Percentiles rank a stretch among this genome's conserved stretches.
phyloP scores from a whole-genome alignment of 2,329 filamentous ascomycete species.

The Aspergillus sp. region DNA sequence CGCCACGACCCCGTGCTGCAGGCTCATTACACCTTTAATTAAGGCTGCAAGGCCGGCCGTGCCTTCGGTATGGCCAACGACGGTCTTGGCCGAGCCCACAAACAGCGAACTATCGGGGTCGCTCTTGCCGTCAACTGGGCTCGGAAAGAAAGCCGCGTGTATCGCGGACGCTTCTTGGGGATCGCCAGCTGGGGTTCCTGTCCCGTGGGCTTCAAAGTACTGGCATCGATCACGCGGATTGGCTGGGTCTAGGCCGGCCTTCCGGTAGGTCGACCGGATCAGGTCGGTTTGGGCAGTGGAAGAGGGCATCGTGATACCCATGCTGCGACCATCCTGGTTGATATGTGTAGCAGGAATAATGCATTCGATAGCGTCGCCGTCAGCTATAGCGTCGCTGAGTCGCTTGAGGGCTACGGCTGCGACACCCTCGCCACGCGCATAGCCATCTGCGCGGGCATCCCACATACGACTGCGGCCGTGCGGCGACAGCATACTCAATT shows the following conservation, averaged over 20 bases:
- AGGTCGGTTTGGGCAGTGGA: slow-evolving; percentile 39
- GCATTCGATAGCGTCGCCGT: slow-evolving; percentile 43
- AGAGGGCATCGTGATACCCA: slow-evolving; percentile 37
- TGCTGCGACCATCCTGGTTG: slow-evolving; percentile 39
- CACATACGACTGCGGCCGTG: slow-evolving; percentile 50
- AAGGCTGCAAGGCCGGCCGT: slow-evolving; percentile 32
- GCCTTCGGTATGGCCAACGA: slow-evolving; percentile 37
- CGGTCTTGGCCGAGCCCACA: slow-evolving; percentile 34
- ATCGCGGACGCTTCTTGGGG: slow-evolving; percentile 30
- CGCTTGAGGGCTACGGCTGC: slow-evolving; percentile 51
- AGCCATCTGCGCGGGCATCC: slow-evolving; percentile 47
- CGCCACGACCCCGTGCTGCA: slow-evolving; percentile 38
- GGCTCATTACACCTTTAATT: slow-evolving; percentile 38
- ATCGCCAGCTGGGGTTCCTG: slow-evolving; percentile 39
- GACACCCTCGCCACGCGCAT: slow-evolving; percentile 52
- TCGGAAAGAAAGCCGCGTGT: slow-evolving; percentile 18
- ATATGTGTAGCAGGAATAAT: slow-evolving; percentile 34
- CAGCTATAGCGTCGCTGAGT: slow-evolving; percentile 45
- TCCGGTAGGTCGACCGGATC: slow-evolving; percentile 40
- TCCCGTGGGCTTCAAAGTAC: slow-evolving; percentile 49
- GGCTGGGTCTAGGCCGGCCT: slow-evolving; percentile 37
- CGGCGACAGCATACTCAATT: slow-evolving; percentile 46
- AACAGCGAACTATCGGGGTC: slow-evolving; percentile 13
- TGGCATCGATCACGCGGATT: slow-evolving; percentile 32
- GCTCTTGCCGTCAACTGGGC: neutral